These are phyloP conservation scores for Epichloe coenophiala DNA, from an alignment of 2,329 filamentous ascomycete species.

Conservation along the genomic window DNA sequence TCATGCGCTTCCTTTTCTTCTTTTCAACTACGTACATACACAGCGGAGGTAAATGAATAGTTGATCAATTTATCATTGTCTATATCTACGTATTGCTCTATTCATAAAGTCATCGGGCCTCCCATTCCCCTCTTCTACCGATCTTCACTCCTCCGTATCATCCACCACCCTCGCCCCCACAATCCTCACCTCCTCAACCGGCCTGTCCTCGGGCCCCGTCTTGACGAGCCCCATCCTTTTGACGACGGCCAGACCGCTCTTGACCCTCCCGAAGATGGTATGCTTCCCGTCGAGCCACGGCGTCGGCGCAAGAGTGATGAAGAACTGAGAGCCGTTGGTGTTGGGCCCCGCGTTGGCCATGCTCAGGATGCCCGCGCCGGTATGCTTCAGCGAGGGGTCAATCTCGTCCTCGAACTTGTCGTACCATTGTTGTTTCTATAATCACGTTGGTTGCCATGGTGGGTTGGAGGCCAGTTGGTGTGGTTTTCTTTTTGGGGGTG, in stretches of 20 bases:
- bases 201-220: conserved; percentile 69
- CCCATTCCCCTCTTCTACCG: background rate
- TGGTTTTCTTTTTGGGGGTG: background rate
- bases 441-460: conserved; percentile 64
- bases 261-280: conserved; percentile 89
- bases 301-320: conserved; percentile 84
- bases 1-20: background rate
- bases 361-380: conserved; percentile 80
- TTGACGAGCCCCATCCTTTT: conserved; percentile 79
- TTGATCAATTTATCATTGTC: too few species aligned
- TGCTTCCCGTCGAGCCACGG: conserved; percentile 97
- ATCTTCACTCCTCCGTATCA: conserved; percentile 17
- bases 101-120: too few species aligned
- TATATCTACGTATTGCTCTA: too few species aligned
- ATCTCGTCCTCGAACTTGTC: conserved; percentile 92
- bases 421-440: conserved; percentile 75
- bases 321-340: conserved; percentile 93
- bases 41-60: background rate
- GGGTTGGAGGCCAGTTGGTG: background rate
- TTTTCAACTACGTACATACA: background rate
- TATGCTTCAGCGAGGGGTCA: conserved; percentile 64
- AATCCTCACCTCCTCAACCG: conserved; percentile 71
- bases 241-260: conserved; percentile 68
- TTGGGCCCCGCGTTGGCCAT: conserved; percentile 94
- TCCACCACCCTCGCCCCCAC: conserved; percentile 58